Base-by-base conservation (phyloP, 2,329 filamentous ascomycete genomes). In the Fusarium zealandicum region DNA sequence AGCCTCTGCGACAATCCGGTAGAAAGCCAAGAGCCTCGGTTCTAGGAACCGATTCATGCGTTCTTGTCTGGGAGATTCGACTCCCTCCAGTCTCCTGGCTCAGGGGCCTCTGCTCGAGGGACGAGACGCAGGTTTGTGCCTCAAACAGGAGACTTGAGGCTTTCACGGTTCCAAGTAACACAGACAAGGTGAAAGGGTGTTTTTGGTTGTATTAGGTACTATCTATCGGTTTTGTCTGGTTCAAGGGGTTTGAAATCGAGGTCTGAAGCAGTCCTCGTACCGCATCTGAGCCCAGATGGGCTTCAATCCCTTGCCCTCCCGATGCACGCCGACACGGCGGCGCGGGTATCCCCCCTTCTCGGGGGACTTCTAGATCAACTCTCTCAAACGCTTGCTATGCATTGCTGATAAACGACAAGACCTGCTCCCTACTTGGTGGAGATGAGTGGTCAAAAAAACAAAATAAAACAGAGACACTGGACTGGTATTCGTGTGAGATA, bases 161-260 rank as follows among this genome's bases (percentile, higher is more conserved):
- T 5, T 12, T 31, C 12, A 31, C 28, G 28, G 7, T 25, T 31
- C 28, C 33, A 33, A 32, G 32, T 18, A n/a, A 35, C 30, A 22
- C 18, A 20, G 18, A 16, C 14, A 27, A 37, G 14, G 22, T 42
- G 36, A 17, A 45, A 51, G 18, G 32, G 36, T n/a, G 37, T 42
- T 51, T 45, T 17, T 43, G 30, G 28, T 58, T 41, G 38, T 39
- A 61, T 62, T 62, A 61, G 38, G 11, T 46, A 59, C 58, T 62
- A 42, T 51, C 18, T 49, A 41, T 32, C 28, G 37, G 37, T 32
- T 44, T 13, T 32, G 17, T 36, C 22, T 13, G 28, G 14, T n/a
- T 20, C 31, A 46, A 33, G 33, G 33, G 33, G 30, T 32, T 36
- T n/a, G n/a, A 12, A 27, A 18, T 16, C 14, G 35, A 50, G 43